These are phyloP conservation scores for Lunularia cruciata DNA, from an alignment of 225 moss, liverwort and hornwort species.

Conservation along the genomic window DNA sequence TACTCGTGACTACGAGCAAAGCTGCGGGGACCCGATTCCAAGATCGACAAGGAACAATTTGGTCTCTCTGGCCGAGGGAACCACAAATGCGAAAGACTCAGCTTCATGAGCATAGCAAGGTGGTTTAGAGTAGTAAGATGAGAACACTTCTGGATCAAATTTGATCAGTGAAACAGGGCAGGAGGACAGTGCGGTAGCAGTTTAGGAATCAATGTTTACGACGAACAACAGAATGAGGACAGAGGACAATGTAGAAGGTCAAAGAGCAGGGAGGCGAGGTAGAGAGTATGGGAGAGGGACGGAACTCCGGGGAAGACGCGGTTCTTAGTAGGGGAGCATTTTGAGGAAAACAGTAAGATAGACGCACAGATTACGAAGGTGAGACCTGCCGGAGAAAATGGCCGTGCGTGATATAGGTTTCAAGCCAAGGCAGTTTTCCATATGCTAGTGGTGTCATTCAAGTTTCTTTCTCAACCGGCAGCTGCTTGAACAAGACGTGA, in stretches of 20 bases:
- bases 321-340: slow-evolving; percentile 13
- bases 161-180: background rate
- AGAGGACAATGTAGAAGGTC: slow-evolving; percentile 25
- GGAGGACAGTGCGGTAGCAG: slow-evolving; percentile 9
- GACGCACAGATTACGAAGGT: slow-evolving; percentile 10
- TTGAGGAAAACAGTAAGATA: slow-evolving; percentile 2
- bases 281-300: slow-evolving; percentile 33
- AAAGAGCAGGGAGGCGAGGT: slow-evolving; percentile 31
- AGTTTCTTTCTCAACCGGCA: too few species aligned
- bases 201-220: background rate
- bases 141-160: background rate
- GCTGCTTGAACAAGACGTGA: too few species aligned
- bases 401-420: too few species aligned
- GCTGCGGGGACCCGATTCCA: background rate
- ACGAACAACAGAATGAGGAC: slow-evolving; percentile 16
- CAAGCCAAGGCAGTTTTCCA: too few species aligned
- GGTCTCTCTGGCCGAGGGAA: background rate
- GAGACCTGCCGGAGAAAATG: too few species aligned
- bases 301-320: slow-evolving; percentile 30
- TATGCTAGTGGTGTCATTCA: too few species aligned
- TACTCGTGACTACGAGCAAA: background rate
- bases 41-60: slow-evolving; percentile 6
- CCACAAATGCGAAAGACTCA: slow-evolving; percentile 13
- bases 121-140: background rate
- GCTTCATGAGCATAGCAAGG: too few species aligned